Base-by-base conservation (phyloP, 1,284 basidiomycete genomes). In the Ceratobasidium sp. region DNA sequence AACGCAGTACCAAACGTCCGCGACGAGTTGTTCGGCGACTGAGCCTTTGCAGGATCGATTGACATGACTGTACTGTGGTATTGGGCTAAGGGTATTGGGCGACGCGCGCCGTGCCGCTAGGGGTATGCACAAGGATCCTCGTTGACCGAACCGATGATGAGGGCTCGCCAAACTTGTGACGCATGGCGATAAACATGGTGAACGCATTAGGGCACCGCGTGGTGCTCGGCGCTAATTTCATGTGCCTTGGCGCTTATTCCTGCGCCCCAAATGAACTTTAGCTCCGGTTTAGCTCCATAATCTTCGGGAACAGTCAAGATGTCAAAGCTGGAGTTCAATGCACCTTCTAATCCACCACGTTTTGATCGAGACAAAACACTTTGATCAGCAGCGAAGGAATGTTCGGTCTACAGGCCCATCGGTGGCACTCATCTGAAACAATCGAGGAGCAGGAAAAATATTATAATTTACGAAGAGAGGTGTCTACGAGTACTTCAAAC, bases 1-100 rank as follows among this genome's bases (percentile, higher is more conserved):
- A 69, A 69, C 32, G 66, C 66, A 21, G 66, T 69, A 14, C 66
- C 66, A 38, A 69, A 69, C 28, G 66, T 69, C n/a, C 43, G 66
- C 38, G 66, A 55, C 52, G 66, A 57, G 41, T 69, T 69, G 50
- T 46, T 69, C 2, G 50, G 11, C 5, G 66, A 57, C 18, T 26
- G 21, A 1, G 66, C 66, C 52, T 69, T 69, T 23, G 32, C 32
- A n/a, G 66, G 66, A 43, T 69, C 66, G 52, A 69, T 69, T 16
- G 66, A 57, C 66, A 57, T 57, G 41, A 23, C 23, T 41, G 43
- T 14, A 44, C 18, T 69, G 54, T 41, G 54, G 41, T 38, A 47
- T 41, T 50, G 63, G 35, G 63, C 14, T 32, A 35, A 49, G 35
- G 46, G 63, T 59, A 59, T 59, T 26, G 18, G 26, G 38, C 23